A percentile compares a stretch with the other conserved stretches of the same genome.
Conservation (phyloP, 768 basidiomycete species). For the Naganishia friedmannii region DNA sequence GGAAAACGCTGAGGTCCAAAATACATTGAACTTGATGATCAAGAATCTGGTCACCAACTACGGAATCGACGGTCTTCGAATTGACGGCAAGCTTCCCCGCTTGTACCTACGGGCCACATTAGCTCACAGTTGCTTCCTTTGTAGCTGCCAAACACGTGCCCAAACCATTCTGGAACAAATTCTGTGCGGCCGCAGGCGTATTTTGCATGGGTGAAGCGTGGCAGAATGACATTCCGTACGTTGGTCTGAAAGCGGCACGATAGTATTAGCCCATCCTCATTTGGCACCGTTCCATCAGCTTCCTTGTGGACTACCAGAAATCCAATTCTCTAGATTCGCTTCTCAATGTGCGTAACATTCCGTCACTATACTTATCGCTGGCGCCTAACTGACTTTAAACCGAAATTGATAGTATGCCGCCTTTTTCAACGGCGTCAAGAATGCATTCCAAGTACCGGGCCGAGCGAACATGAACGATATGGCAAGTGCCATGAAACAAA, state of each 20-base stretch:
- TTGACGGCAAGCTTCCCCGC: conserved; percentile 56
- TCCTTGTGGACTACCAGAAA: conserved; percentile 42
- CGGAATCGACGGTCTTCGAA: conserved; percentile 77
- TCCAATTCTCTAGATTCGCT: conserved; percentile 45
- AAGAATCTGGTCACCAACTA: conserved; percentile 65
- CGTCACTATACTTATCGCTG: not conserved
- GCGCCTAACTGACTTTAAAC: not conserved
- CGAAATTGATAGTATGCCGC: conserved; percentile 38
- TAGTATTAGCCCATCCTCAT: too few relatives aligned
- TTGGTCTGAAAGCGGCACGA: too few relatives aligned
- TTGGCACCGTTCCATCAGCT: conserved; percentile 9
- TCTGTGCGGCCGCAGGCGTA: conserved; percentile 70
- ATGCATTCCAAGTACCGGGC: conserved; percentile 40
- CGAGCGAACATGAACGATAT: conserved; percentile 8
- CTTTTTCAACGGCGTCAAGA: conserved; percentile 41
- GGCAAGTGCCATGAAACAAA: not conserved
- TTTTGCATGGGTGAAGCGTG: conserved; percentile 87
- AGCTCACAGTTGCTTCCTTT: not conserved
- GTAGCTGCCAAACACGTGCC: conserved; percentile 62
- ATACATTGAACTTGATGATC: conserved; percentile 68
- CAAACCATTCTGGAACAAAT: conserved; percentile 70
- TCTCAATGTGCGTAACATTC: conserved; percentile 32
- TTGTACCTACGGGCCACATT: not conserved
- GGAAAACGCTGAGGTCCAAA: conserved; percentile 63
- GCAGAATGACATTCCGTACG: conserved; percentile 56